Conservation (phyloP, 768 basidiomycete genomes). For the Trametes maxima region DNA sequence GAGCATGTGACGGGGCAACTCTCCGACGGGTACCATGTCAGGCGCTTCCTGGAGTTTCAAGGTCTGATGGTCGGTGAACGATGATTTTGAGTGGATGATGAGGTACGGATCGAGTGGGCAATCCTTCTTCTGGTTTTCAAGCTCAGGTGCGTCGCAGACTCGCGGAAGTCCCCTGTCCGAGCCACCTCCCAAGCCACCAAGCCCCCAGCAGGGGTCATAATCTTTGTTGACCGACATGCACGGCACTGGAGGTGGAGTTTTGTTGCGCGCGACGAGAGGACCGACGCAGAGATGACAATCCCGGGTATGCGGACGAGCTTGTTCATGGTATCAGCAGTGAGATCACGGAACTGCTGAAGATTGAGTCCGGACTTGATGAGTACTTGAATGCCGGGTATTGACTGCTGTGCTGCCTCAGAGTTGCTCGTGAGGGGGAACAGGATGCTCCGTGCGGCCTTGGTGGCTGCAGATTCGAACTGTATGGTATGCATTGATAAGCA, state of each 20-base stretch:
- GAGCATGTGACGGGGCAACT: slow-evolving; percentile 93
- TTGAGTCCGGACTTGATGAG: slow-evolving; percentile 90
- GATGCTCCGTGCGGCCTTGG: slow-evolving; percentile 80
- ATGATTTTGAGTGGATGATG: slow-evolving; percentile 91
- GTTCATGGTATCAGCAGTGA: slow-evolving; percentile 93
- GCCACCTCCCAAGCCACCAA: slow-evolving; percentile 88
- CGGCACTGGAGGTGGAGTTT: slow-evolving; percentile 93
- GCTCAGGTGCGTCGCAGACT: slow-evolving; percentile 78
- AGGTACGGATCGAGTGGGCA: slow-evolving; percentile 96
- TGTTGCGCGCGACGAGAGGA: slow-evolving; percentile 90
- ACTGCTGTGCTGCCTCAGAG: slow-evolving; percentile 47
- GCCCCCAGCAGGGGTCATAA: slow-evolving; percentile 71
- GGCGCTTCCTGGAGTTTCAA: slow-evolving; percentile 98
- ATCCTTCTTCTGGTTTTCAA: slow-evolving; percentile 87
- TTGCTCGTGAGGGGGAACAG: slow-evolving; percentile 75
- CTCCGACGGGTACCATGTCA: slow-evolving; percentile 99
- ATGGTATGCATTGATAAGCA: background rate
- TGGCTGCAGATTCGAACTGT: slow-evolving; percentile 91
- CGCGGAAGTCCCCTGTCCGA: slow-evolving; percentile 85
- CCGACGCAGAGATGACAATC: slow-evolving; percentile 96
- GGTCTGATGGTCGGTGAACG: slow-evolving; percentile 94
- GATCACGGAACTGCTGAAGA: slow-evolving; percentile 90
- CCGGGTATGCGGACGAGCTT: slow-evolving; percentile 96
- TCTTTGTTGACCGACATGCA: slow-evolving; percentile 79
- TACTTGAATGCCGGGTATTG: slow-evolving; percentile 79